Percentiles rank a stretch among this genome's conserved stretches.
phyloP scores from a whole-genome alignment of 306 rosid species.

The Cicer cuneatum region DNA sequence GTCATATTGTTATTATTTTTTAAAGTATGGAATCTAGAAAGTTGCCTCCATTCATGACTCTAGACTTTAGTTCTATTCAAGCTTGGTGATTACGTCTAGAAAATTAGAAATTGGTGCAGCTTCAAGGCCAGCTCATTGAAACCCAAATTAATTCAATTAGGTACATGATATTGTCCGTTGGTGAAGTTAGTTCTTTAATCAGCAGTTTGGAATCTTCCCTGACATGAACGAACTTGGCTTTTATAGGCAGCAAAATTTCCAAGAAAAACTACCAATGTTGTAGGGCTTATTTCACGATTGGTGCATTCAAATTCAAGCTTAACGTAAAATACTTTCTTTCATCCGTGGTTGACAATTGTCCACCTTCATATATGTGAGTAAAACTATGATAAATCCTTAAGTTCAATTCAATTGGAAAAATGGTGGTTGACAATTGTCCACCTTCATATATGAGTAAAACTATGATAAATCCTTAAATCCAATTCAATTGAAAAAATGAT shows the following conservation, averaged over 20 bases:
- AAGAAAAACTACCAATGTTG: neutral
- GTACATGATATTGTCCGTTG: neutral
- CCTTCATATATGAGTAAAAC: too few species aligned
- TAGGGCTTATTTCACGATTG: neutral
- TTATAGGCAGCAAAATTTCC: neutral
- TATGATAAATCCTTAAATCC: too few species aligned
- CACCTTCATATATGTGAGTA: too few species aligned
- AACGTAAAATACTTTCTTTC: too few species aligned
- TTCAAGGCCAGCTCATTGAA: neutral
- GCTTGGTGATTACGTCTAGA: neutral
- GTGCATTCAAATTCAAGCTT: too few species aligned
- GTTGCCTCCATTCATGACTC: conserved; percentile 7
- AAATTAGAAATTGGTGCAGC: neutral
- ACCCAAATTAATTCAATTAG: neutral
- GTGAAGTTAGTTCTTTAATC: neutral
- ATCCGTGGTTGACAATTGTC: too few species aligned
- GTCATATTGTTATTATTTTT: conserved; percentile 16
- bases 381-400: too few species aligned
- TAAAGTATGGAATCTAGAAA: conserved; percentile 22
- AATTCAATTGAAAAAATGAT: too few species aligned
- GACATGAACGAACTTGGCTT: neutral
- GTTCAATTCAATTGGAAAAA: too few species aligned
- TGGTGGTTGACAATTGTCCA: too few species aligned
- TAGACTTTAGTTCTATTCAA: neutral
- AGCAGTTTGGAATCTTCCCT: neutral